phyloP scores from a whole-genome alignment of 768 basidiomycete genomes.

The Collybia mongolica region DNA sequence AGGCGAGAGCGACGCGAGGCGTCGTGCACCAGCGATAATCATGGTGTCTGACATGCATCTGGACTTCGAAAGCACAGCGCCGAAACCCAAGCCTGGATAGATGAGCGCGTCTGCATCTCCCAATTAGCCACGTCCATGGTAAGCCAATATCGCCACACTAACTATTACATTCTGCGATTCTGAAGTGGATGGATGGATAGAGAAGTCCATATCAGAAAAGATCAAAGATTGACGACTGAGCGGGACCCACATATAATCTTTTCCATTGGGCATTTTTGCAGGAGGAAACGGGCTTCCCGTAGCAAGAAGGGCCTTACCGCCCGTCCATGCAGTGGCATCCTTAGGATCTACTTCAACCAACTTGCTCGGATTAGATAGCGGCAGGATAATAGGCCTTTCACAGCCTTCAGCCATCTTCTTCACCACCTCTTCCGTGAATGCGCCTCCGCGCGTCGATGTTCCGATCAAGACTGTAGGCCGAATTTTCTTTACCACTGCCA shows the following conservation, averaged over 20 bases:
- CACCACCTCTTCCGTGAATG: conserved; percentile 75
- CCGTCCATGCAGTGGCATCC: conserved; percentile 75
- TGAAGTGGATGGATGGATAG: conserved; percentile 19
- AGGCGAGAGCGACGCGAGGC: conserved; percentile 76
- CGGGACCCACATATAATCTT: conserved; percentile 57
- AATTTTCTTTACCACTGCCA: conserved; percentile 69
- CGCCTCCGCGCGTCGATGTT: conserved; percentile 74
- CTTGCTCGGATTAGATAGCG: conserved; percentile 78
- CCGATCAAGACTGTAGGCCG: conserved; percentile 86
- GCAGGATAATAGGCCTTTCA: conserved; percentile 80
- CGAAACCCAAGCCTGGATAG: conserved; percentile 85
- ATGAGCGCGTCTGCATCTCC: conserved; percentile 61
- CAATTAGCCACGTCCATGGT: not conserved
- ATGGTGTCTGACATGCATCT: conserved; percentile 74
- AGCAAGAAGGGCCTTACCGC: conserved; percentile 76
- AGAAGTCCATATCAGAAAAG: not conserved
- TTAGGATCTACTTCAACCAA: conserved; percentile 75
- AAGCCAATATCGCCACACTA: conserved; percentile 10
- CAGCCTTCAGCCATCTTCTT: conserved; percentile 64
- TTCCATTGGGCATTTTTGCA: conserved; percentile 63
- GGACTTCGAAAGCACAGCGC: conserved; percentile 68
- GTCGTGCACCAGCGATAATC: conserved; percentile 79
- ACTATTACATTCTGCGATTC: conserved; percentile 77
- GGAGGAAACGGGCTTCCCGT: conserved; percentile 85
- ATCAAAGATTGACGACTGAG: not conserved